Evolutionary conservation across 176 grass and related monocot genomes (phyloP).

Genomic region (Ampelocalamus luodianensis): DNA sequence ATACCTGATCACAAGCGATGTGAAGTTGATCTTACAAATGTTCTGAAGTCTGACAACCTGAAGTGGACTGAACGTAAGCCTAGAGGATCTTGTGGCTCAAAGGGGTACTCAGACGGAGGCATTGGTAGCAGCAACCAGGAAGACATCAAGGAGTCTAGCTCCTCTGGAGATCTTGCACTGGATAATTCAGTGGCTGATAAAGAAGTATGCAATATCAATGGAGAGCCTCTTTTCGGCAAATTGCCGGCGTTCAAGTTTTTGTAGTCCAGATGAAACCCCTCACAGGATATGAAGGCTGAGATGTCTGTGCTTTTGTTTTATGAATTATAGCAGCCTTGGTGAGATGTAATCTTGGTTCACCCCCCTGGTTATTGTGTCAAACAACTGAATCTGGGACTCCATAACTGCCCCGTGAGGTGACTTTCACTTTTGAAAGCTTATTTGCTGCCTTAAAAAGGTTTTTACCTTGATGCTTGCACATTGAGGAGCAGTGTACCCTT

Average conservation of each 20-base stretch:
- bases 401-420: background rate
- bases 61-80: constrained; percentile 55
- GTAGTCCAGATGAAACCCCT: constrained; percentile 44
- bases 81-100: constrained; percentile 39
- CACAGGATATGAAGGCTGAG: constrained; percentile 7
- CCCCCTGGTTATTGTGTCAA: constrained; percentile 28
- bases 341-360: constrained; percentile 48
- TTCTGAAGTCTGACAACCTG: constrained; percentile 41
- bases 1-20: background rate
- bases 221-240: constrained; percentile 35
- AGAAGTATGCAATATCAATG: constrained; percentile 43
- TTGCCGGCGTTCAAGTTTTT: constrained; percentile 34
- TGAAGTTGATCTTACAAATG: constrained; percentile 40
- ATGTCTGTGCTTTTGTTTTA: background rate
- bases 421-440: background rate
- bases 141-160: background rate
- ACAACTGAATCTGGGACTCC: background rate
- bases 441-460: background rate
- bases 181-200: constrained; percentile 43
- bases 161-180: constrained; percentile 30
- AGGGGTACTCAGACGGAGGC: constrained; percentile 32
- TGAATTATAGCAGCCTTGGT: constrained; percentile 28
- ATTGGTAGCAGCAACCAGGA: constrained; percentile 42
- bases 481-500: background rate
- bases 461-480: background rate